Percentiles rank a stretch among this genome's conserved stretches.
Conservation (phyloP, 164 flowering plant genomes). For the Chloranthus sessilifolius region DNA sequence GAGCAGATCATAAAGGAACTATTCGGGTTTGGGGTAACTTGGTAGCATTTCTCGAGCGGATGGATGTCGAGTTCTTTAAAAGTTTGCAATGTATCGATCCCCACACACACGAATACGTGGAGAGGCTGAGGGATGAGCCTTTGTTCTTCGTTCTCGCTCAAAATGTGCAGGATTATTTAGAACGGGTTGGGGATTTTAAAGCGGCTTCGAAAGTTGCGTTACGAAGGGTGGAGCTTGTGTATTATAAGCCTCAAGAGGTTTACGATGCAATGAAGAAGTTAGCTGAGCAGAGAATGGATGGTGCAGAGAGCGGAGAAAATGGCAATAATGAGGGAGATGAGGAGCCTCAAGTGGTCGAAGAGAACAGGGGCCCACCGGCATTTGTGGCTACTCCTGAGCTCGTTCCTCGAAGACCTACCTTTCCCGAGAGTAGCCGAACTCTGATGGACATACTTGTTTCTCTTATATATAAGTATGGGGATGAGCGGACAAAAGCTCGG, state of each 20-base stretch:
- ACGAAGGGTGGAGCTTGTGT: conserved; percentile 73
- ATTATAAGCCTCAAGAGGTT: conserved; percentile 88
- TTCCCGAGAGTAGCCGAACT: conserved; percentile 66
- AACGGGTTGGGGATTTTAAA: conserved; percentile 54
- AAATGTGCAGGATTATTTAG: conserved; percentile 75
- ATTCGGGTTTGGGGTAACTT: conserved; percentile 85
- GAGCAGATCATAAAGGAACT: conserved; percentile 56
- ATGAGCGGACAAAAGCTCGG: conserved; percentile 93
- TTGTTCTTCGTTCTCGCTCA: conserved; percentile 74
- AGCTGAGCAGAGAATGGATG: conserved; percentile 38
- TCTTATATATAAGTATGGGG: conserved; percentile 76
- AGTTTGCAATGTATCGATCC: conserved; percentile 91
- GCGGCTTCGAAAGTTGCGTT: conserved; percentile 84
- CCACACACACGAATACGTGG: conserved; percentile 83
- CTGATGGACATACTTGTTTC: conserved; percentile 80
- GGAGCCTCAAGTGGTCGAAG: conserved; percentile 44
- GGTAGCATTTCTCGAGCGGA: conserved; percentile 79
- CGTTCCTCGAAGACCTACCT: conserved; percentile 77
- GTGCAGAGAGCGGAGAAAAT: conserved; percentile 33
- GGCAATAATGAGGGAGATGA: conserved; percentile 37
- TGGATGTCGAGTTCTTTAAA: conserved; percentile 84
- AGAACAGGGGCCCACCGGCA: conserved; percentile 52
- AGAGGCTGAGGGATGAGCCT: conserved; percentile 87
- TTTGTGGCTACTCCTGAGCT: conserved; percentile 70
- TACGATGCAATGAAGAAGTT: conserved; percentile 88